Evolutionary conservation across 179 eudicot species (phyloP).

Genomic region (Heliamphora pulchella): DNA sequence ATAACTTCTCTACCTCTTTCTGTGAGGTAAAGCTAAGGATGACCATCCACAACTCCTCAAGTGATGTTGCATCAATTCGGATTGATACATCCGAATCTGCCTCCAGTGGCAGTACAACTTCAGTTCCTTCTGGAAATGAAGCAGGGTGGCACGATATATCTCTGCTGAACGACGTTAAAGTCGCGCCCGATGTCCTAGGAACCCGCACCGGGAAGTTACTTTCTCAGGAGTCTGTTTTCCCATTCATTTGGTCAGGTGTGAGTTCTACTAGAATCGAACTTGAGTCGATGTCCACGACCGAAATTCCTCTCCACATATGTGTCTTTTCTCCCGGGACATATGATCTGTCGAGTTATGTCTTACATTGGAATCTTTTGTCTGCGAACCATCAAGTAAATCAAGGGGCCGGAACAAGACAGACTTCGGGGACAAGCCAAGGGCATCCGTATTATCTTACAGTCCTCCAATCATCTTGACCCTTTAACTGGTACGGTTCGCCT

Average conservation of each 20-base stretch:
- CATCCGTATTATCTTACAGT: constrained; percentile 60
- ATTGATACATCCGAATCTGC: constrained; percentile 40
- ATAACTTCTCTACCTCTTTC: constrained; percentile 50
- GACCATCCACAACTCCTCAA: constrained; percentile 63
- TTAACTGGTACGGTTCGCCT: neutral
- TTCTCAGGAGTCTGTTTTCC: constrained; percentile 43
- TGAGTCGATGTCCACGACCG: constrained; percentile 48
- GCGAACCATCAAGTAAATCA: constrained; percentile 20
- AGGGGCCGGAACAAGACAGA: constrained; percentile 22
- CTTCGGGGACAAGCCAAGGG: constrained; percentile 73
- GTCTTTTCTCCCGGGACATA: constrained; percentile 81
- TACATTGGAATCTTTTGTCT: constrained; percentile 49
- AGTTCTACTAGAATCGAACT: constrained; percentile 56
- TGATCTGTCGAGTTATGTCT: constrained; percentile 62
- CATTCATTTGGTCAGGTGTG: constrained; percentile 81
- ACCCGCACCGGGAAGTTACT: constrained; percentile 23
- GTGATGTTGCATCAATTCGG: constrained; percentile 39
- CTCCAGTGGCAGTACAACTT: constrained; percentile 23
- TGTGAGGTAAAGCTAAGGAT: constrained; percentile 65
- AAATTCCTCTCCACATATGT: constrained; percentile 60
- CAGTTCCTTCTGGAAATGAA: constrained; percentile 44
- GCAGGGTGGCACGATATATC: constrained; percentile 82
- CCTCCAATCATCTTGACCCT: constrained; percentile 35
- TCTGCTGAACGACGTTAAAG: constrained; percentile 39
- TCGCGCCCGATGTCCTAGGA: constrained; percentile 30